Percentiles rank a stretch among this genome's conserved stretches.
Evolutionary conservation across 73 alveolate genomes (phyloP).

Genomic region (Paramecium primaurelia): DNA sequence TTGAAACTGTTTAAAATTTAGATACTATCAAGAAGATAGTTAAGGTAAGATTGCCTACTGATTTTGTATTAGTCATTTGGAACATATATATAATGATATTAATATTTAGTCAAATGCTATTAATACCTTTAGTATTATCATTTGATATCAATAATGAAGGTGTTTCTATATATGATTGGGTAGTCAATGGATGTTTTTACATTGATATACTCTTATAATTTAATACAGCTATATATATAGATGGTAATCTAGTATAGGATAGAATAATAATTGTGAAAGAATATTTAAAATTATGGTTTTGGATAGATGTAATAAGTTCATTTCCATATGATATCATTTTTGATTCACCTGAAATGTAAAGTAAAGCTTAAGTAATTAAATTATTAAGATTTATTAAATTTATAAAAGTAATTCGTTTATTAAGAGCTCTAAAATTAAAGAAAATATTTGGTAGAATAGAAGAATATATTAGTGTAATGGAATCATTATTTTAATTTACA

Average conservation of each 20-base stretch:
- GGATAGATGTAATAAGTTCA: conserved; percentile 52
- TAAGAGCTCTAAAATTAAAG: conserved; percentile 29
- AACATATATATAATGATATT: background rate
- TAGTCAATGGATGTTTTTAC: background rate
- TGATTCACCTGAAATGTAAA: background rate
- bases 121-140: background rate
- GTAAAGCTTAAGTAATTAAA: background rate
- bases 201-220: background rate
- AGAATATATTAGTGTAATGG: background rate
- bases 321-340: conserved; percentile 47
- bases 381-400: background rate
- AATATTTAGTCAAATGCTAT: background rate
- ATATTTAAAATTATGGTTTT: conserved; percentile 61
- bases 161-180: background rate
- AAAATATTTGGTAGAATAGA: background rate
- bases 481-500: background rate
- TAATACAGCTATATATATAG: conserved; percentile 36
- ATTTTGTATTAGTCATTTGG: background rate
- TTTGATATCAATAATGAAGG: background rate
- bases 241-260: background rate
- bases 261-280: conserved; percentile 1
- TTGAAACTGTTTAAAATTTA: background rate
- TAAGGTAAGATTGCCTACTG: background rate
- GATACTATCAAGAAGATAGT: background rate
- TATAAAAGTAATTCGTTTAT: background rate